Percentiles rank a stretch among this genome's conserved stretches.
Conservation (phyloP, 2,329 filamentous ascomycete genomes). For the Bertia moriformis region DNA sequence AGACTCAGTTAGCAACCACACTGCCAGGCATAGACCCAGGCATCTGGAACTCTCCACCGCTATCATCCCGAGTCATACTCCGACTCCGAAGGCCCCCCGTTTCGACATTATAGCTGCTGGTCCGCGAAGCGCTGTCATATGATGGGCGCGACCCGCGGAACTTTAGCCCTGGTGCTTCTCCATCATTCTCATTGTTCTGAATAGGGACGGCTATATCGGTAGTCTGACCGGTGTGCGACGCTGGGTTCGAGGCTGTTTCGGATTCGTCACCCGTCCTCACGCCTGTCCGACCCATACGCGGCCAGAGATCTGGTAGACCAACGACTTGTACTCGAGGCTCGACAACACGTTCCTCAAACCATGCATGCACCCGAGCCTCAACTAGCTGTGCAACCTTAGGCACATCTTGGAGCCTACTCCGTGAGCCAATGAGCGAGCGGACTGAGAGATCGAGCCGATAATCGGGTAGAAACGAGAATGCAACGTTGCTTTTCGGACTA, state of each 20-base stretch:
- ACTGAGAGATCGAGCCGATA: constrained; percentile 54
- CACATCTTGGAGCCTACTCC: constrained; percentile 47
- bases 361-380: constrained; percentile 47
- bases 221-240: constrained; percentile 9
- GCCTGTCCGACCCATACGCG: constrained; percentile 33
- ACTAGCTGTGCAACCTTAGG: constrained; percentile 54
- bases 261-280: constrained; percentile 24
- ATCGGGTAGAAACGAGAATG: constrained; percentile 24
- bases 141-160: constrained; percentile 7
- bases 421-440: constrained; percentile 46
- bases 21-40: constrained; percentile 19
- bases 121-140: constrained; percentile 14
- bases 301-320: constrained; percentile 46
- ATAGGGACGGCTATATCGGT: not conserved
- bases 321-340: constrained; percentile 53
- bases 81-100: constrained; percentile 13
- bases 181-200: not conserved
- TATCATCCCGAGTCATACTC: constrained; percentile 15
- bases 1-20: not conserved
- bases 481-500: constrained; percentile 9
- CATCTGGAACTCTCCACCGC: constrained; percentile 17
- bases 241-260: constrained; percentile 9
- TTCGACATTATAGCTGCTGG: constrained; percentile 17
- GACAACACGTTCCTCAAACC: constrained; percentile 54
- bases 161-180: not conserved